Conservation (phyloP, 2,329 filamentous ascomycete species). For the Cercospora citrullina region DNA sequence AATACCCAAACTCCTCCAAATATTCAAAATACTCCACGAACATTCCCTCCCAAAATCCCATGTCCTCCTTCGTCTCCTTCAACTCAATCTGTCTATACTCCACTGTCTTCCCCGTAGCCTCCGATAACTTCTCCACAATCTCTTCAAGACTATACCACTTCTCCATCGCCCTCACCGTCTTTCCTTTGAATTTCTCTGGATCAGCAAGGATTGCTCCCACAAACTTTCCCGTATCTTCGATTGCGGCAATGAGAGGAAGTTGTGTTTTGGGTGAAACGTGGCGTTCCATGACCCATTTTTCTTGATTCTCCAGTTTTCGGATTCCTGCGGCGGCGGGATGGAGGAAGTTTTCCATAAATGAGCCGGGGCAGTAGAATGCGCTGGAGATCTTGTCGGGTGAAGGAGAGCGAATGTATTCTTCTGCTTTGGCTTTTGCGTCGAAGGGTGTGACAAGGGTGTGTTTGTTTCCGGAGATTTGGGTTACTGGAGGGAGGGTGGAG, state of each 20-base stretch:
- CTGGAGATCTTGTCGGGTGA: constrained; percentile 17
- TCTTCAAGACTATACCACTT: constrained; percentile 23
- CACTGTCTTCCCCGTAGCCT: constrained; percentile 23
- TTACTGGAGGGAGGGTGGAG: constrained; percentile 41
- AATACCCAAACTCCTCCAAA: constrained; percentile 42
- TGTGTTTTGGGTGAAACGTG: constrained; percentile 11
- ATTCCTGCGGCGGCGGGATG: not conserved
- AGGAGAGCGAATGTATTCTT: constrained; percentile 44
- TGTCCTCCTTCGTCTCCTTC: constrained; percentile 1
- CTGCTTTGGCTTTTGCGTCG: constrained; percentile 43
- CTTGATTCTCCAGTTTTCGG: not conserved
- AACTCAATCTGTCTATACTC: constrained; percentile 20
- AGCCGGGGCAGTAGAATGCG: constrained; percentile 25
- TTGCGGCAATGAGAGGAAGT: constrained; percentile 25
- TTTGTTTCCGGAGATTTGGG: constrained; percentile 43
- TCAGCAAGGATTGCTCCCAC: constrained; percentile 27
- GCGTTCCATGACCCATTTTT: constrained; percentile 15
- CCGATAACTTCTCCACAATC: constrained; percentile 19
- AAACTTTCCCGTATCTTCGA: constrained; percentile 29
- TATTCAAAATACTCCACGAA: constrained; percentile 26
- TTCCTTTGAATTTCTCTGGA: constrained; percentile 23
- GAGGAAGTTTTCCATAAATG: constrained; percentile 29
- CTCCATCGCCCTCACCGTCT: constrained; percentile 23
- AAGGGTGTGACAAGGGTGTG: constrained; percentile 47
- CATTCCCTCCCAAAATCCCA: constrained; percentile 9